These are phyloP conservation scores for Yamadazyma siamensis DNA, from an alignment of 1,139 yeast species.

Conservation along the genomic window DNA sequence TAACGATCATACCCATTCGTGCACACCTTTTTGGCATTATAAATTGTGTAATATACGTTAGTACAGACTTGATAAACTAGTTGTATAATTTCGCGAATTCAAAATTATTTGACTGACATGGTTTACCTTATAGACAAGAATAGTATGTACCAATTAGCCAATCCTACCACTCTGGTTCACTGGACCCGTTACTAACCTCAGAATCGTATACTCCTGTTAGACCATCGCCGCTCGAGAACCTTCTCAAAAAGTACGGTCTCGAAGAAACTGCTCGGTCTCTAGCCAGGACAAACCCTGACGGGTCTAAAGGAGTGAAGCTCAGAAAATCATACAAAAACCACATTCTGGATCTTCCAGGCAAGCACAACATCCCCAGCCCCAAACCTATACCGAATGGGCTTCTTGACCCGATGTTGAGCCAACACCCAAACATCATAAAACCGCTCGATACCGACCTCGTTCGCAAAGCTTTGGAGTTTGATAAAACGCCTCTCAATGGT, in stretches of 20 bases:
- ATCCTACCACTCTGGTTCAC: no score
- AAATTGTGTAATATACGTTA: no score
- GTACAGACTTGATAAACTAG: no score
- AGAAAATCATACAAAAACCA: conserved; percentile 94
- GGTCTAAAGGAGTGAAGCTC: conserved; percentile 85
- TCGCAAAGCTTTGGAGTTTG: conserved; percentile 54
- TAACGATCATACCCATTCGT: no score
- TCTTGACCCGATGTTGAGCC: conserved; percentile 44
- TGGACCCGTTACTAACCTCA: conserved; percentile 10
- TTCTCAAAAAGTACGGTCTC: conserved; percentile 66
- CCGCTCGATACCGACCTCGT: conserved; percentile 51
- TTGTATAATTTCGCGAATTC: no score
- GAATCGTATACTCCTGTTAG: conserved; percentile 12
- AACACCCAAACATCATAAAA: conserved; percentile 42
- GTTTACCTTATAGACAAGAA: conserved; percentile 11
- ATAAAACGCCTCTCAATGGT: conserved; percentile 66
- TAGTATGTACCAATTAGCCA: conserved; percentile 9
- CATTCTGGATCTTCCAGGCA: conserved; percentile 81
- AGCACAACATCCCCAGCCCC: conserved; percentile 58
- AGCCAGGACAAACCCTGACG: conserved; percentile 85
- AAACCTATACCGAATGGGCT: conserved; percentile 54
- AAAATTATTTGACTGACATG: no score
- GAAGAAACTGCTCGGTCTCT: conserved; percentile 70
- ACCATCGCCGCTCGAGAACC: conserved; percentile 74
- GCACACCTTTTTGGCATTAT: no score